Percentiles rank a stretch among this genome's conserved stretches.
phyloP scores from a whole-genome alignment of 352 stramenopile genomes.

The Pythium biforme region DNA sequence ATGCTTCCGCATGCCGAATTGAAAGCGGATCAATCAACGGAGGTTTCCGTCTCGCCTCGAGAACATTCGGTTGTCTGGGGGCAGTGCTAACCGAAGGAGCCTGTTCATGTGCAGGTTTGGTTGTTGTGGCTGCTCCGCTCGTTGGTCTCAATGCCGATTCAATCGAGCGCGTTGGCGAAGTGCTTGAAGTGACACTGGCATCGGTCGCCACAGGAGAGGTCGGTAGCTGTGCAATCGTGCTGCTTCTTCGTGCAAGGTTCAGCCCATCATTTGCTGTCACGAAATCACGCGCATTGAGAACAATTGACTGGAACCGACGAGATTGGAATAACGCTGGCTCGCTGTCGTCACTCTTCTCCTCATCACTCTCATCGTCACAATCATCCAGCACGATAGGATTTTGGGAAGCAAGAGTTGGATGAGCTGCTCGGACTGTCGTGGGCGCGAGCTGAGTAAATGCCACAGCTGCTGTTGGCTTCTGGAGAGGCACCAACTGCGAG shows the following conservation, averaged over 20 bases:
- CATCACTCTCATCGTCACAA: slow-evolving; percentile 19
- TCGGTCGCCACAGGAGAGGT: neutral
- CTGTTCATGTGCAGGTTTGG: neutral
- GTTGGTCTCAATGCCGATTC: too few relatives aligned
- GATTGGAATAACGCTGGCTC: slow-evolving; percentile 30
- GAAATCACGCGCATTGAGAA: slow-evolving; percentile 47
- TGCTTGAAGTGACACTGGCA: neutral
- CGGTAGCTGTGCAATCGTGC: neutral
- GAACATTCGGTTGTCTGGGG: neutral
- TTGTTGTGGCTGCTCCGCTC: neutral
- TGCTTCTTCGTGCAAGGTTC: slow-evolving; percentile 37
- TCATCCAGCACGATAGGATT: slow-evolving; percentile 21
- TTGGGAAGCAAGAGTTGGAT: neutral
- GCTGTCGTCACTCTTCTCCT: neutral
- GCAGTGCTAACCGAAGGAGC: too few relatives aligned
- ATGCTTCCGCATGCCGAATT: neutral
- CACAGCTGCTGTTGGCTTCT: too few relatives aligned
- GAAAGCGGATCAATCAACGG: neutral
- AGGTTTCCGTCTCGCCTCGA: slow-evolving; percentile 2
- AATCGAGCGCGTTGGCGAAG: neutral
- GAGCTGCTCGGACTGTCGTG: neutral
- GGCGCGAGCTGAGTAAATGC: neutral
- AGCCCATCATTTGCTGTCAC: slow-evolving; percentile 37
- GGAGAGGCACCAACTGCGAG: too few relatives aligned
- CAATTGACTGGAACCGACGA: slow-evolving; percentile 38